Conservation (phyloP, 768 basidiomycete species). For the Amanita polypyramis region DNA sequence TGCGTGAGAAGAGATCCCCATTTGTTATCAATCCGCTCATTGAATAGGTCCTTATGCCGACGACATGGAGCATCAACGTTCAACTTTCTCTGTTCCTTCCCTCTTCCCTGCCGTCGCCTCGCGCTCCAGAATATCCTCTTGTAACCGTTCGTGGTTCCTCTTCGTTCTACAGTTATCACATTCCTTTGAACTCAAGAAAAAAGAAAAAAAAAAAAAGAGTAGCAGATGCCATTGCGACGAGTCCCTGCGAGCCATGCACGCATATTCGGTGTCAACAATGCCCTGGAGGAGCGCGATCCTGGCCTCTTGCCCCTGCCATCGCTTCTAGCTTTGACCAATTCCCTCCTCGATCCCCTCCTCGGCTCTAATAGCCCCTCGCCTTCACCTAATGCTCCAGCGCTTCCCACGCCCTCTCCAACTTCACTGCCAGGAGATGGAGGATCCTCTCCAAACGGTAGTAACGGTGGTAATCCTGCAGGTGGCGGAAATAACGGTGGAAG, state of each 20-base stretch:
- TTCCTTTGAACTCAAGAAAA: too few species aligned
- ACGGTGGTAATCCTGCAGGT: slow-evolving; percentile 3
- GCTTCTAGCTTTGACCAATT: not conserved
- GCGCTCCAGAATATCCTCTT: too few species aligned
- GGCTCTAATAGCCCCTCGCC: not conserved
- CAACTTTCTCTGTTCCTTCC: too few species aligned
- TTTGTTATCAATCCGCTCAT: too few species aligned
- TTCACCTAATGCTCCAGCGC: not conserved
- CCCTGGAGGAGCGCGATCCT: not conserved
- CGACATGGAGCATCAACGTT: too few species aligned
- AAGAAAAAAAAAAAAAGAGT: not conserved
- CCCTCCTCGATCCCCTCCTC: not conserved
- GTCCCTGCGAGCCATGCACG: not conserved
- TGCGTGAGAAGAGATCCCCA: too few species aligned
- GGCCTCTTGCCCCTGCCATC: not conserved
- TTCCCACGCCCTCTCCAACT: not conserved
- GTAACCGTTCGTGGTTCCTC: too few species aligned
- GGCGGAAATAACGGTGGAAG: not conserved
- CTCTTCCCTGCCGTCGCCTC: too few species aligned
- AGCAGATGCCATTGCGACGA: not conserved
- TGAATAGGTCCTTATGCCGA: too few species aligned
- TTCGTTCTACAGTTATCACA: too few species aligned
- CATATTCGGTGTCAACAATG: not conserved
- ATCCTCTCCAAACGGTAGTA: not conserved
- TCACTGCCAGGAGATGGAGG: not conserved